These are phyloP conservation scores for Aureobasidium sp. DNA, from an alignment of 2,329 filamentous ascomycete species.

Conservation along the genomic window DNA sequence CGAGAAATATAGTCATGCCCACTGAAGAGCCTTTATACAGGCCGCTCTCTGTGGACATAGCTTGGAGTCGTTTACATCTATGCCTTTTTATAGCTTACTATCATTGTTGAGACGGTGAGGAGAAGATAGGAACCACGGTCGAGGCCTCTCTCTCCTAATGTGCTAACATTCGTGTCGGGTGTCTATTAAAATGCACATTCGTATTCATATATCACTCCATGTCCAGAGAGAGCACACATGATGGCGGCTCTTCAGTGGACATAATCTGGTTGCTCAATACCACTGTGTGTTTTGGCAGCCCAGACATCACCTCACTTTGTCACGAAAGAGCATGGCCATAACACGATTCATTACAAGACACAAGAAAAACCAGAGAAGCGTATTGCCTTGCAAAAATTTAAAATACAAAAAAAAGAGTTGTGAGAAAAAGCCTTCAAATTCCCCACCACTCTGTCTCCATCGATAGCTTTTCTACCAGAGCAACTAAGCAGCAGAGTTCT, in stretches of 20 bases:
- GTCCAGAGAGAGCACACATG: background rate
- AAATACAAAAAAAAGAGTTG: background rate
- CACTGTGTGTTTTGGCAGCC: background rate
- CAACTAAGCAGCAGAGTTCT: constrained; percentile 18
- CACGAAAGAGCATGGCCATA: background rate
- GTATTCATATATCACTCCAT: too few relatives aligned
- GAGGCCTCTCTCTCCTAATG: too few relatives aligned
- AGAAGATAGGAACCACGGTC: background rate
- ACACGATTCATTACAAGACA: too few relatives aligned
- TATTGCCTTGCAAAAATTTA: background rate
- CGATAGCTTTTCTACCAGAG: too few relatives aligned
- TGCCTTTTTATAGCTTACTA: background rate
- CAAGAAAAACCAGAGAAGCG: background rate
- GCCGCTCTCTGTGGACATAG: background rate
- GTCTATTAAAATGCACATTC: too few relatives aligned
- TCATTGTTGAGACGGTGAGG: background rate
- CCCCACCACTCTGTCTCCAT: too few relatives aligned
- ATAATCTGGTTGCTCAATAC: background rate
- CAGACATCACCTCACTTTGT: background rate
- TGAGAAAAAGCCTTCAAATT: background rate
- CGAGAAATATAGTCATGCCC: background rate
- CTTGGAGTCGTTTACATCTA: background rate
- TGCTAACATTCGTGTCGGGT: too few relatives aligned
- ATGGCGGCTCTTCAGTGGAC: background rate
- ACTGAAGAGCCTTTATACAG: background rate